Conservation (phyloP, 2,329 filamentous ascomycete genomes). For the Aspergillus tanneri region DNA sequence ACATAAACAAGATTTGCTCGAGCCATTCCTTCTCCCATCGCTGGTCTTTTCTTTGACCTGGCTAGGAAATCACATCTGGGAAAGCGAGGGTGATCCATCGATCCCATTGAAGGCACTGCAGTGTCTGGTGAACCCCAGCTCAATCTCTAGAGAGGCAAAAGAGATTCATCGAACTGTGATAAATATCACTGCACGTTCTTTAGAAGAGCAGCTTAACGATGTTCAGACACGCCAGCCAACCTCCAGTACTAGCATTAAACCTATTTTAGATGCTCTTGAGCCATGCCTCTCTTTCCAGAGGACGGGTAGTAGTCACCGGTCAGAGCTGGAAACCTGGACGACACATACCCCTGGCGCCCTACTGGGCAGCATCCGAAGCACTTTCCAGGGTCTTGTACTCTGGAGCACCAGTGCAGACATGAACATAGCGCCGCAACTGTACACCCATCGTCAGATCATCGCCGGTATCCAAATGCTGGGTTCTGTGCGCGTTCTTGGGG, state of each 20-base stretch:
- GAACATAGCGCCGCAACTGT: slow-evolving; percentile 54
- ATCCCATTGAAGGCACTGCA: slow-evolving; percentile 56
- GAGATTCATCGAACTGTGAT: slow-evolving; percentile 62
- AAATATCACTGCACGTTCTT: slow-evolving; percentile 53
- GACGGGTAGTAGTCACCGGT: slow-evolving; percentile 45
- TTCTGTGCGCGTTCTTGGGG: slow-evolving; percentile 36
- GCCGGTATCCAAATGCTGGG: slow-evolving; percentile 44
- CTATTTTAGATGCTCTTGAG: slow-evolving; percentile 53
- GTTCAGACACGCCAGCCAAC: slow-evolving; percentile 51
- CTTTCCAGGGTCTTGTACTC: slow-evolving; percentile 52
- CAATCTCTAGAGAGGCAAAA: slow-evolving; percentile 59
- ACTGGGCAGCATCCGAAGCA: slow-evolving; percentile 49
- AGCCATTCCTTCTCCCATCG: slow-evolving; percentile 63
- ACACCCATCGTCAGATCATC: slow-evolving; percentile 56
- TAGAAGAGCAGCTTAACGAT: slow-evolving; percentile 54
- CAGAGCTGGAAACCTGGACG: slow-evolving; percentile 55
- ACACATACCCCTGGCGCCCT: slow-evolving; percentile 48
- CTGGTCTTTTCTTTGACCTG: slow-evolving; percentile 59
- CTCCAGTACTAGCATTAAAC: slow-evolving; percentile 53
- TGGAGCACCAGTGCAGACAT: slow-evolving; percentile 55
- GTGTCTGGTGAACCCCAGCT: slow-evolving; percentile 57
- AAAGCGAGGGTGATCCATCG: slow-evolving; percentile 49
- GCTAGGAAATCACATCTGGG: slow-evolving; percentile 58
- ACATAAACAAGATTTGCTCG: slow-evolving; percentile 54
- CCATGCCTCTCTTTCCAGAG: slow-evolving; percentile 53